Conservation (phyloP, 1,139 yeast species). For the Lodderomyces orthopsilosis region DNA sequence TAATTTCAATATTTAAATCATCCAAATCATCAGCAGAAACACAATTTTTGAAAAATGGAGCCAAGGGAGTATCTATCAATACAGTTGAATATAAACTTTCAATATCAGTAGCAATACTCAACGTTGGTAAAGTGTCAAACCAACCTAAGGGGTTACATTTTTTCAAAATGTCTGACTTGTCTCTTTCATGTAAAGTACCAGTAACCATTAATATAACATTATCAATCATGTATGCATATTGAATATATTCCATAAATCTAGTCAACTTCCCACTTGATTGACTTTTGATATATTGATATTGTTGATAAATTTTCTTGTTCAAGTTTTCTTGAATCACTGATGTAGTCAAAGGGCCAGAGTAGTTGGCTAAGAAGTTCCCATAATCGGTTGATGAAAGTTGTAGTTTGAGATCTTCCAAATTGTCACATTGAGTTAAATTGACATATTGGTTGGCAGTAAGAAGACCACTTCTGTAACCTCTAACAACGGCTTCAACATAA, state of each 20-base stretch:
- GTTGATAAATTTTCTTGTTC: conserved; percentile 70
- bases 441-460: conserved; percentile 76
- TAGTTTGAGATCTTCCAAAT: conserved; percentile 86
- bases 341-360: conserved; percentile 79
- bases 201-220: conserved; percentile 94
- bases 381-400: conserved; percentile 96
- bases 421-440: conserved; percentile 93
- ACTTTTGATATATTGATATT: conserved; percentile 79
- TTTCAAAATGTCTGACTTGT: conserved; percentile 76
- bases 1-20: conserved; percentile 91
- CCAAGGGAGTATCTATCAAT: conserved; percentile 95
- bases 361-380: conserved; percentile 83
- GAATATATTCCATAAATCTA: conserved; percentile 83
- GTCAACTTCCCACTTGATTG: conserved; percentile 81
- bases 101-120: conserved; percentile 90
- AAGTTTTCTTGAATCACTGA: conserved; percentile 79
- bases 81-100: conserved; percentile 91
- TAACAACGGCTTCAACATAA: conserved; percentile 87
- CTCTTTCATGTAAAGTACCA: conserved; percentile 94
- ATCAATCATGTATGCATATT: conserved; percentile 98
- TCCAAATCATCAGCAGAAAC: conserved; percentile 92
- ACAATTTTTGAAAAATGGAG: conserved; percentile 92
- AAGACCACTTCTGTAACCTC: conserved; percentile 90
- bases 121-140: conserved; percentile 96
- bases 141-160: conserved; percentile 97